Evolutionary conservation across 495 filamentous ascomycete species (phyloP), one percentile per base, ranked within the genome.

Genomic region (Pseudevernia furfuracea): DNA sequence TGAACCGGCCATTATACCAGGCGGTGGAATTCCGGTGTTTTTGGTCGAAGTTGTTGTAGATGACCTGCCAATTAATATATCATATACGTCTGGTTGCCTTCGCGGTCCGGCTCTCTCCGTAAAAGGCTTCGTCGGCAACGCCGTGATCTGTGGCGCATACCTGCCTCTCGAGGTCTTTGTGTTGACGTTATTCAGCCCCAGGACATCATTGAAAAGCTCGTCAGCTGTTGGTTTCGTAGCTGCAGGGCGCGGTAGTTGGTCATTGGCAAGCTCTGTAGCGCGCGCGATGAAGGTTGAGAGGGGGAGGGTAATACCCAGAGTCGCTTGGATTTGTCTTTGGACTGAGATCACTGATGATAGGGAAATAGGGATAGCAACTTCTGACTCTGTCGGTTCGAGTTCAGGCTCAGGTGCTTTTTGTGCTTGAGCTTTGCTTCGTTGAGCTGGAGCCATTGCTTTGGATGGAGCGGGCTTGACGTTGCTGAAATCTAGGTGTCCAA

Each of bases 381-480:
- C 74, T 9, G 78, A 71, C 17, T 84, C 78, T 53, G 79, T 74
- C 44, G 74, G 71, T 38, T 68, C 65, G 2, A 74, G 71, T 41
- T 68, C 65, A 3, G 67, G 57, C 43, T 74, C 74, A 43, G 80
- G 79, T 53, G 78, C 74, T 49, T 81, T 77, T 58, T 67, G 52
- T 32, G 69, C 41, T 39, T 48, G 37, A 23, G 38, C 32, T 56
- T 38, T 32, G 41, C 30, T 44, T 41, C 62, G 14, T 36, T 62
- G 23, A 58, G 64, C 43, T n/a, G 58, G 43, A 52, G 65, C 34
- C 7, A 32, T n/a, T 48, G 55, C 53, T 56, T 64, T 63, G 12
- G 85, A 76, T n/a, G 82, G 76, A 25, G 87, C 85, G 64, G 91
- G 78, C 81, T 96, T 95, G 79, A 97, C 91, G 76, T 97, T 96